Percentiles rank a stretch among this genome's conserved stretches.
phyloP scores from a whole-genome alignment of 2,329 filamentous ascomycete genomes.

The Talaromyces sp. region DNA sequence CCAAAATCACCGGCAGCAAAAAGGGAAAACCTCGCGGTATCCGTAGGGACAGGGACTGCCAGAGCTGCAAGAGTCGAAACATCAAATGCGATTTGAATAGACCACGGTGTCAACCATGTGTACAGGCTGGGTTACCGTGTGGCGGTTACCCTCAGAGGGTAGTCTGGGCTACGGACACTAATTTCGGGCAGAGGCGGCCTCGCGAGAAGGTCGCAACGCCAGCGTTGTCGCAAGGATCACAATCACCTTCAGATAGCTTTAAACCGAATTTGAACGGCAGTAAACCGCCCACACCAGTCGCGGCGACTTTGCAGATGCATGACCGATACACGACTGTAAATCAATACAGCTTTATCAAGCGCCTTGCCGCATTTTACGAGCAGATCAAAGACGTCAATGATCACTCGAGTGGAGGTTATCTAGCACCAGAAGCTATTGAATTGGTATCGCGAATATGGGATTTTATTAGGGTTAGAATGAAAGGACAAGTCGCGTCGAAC shows the following conservation, averaged over 20 bases:
- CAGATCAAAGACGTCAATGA: slow-evolving; percentile 20
- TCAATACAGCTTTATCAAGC: slow-evolving; percentile 25
- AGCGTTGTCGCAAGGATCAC: slow-evolving; percentile 6
- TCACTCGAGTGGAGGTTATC: slow-evolving; percentile 15
- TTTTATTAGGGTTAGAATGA: slow-evolving; percentile 23
- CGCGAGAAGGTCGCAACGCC: neutral
- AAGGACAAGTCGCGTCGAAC: slow-evolving; percentile 15
- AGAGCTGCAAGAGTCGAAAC: slow-evolving; percentile 21
- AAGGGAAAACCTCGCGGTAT: slow-evolving; percentile 26
- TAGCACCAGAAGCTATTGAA: slow-evolving; percentile 22
- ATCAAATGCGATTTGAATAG: slow-evolving; percentile 30
- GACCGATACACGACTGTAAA: slow-evolving; percentile 18
- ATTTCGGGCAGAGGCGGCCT: slow-evolving; percentile 12
- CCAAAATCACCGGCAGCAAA: slow-evolving; percentile 7
- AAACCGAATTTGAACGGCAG: slow-evolving; percentile 2
- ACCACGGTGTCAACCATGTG: slow-evolving; percentile 24
- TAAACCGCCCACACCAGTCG: neutral
- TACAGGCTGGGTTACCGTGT: slow-evolving; percentile 19
- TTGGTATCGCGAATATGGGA: slow-evolving; percentile 23
- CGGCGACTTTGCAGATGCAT: slow-evolving; percentile 2
- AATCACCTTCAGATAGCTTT: neutral
- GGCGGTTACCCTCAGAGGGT: slow-evolving; percentile 25
- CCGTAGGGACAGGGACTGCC: slow-evolving; percentile 27
- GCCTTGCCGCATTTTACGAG: slow-evolving; percentile 22
- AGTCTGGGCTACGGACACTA: slow-evolving; percentile 20